A percentile compares a stretch with the other conserved stretches of the same genome.
These are phyloP conservation scores for Pythium utonaiense DNA, from an alignment of 352 stramenopile genomes.

Conservation along the genomic window DNA sequence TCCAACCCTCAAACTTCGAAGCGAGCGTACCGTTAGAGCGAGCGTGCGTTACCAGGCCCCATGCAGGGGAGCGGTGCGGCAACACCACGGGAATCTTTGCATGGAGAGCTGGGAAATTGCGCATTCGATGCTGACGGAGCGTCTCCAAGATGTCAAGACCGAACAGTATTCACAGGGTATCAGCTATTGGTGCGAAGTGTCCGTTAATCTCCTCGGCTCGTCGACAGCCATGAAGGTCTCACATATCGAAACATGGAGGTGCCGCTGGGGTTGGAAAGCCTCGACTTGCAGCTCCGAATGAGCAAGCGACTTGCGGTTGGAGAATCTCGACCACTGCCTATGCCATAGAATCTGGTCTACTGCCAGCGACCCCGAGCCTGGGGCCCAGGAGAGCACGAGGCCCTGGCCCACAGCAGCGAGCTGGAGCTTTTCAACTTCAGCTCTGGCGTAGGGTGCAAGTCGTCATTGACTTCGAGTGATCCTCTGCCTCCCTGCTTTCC, in stretches of 20 bases:
- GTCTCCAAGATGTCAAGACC: not conserved
- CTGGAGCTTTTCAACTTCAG: too few species aligned
- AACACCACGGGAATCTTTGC: not conserved
- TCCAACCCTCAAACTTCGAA: not conserved
- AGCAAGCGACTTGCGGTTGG: not conserved
- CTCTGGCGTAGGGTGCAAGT: too few species aligned
- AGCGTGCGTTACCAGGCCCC: too few species aligned
- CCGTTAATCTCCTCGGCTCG: not conserved
- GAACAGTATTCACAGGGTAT: not conserved
- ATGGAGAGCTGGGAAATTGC: not conserved
- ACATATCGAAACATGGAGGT: not conserved
- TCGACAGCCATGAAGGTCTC: not conserved
- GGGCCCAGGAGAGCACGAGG: too few species aligned
- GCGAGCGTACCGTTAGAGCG: not conserved
- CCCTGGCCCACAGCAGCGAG: too few species aligned
- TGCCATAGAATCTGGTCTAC: too few species aligned
- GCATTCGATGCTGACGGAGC: not conserved
- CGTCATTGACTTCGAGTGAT: too few species aligned
- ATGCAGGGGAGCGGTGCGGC: not conserved
- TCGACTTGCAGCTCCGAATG: not conserved
- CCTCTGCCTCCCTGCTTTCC: too few species aligned
- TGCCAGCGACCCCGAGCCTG: too few species aligned
- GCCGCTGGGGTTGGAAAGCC: not conserved
- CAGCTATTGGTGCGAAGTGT: not conserved
- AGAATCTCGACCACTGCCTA: too few species aligned